A percentile compares a stretch with the other conserved stretches of the same genome.
These are phyloP conservation scores for Podaxis mareebaensis DNA, from an alignment of 768 basidiomycete species.

Conservation along the genomic window DNA sequence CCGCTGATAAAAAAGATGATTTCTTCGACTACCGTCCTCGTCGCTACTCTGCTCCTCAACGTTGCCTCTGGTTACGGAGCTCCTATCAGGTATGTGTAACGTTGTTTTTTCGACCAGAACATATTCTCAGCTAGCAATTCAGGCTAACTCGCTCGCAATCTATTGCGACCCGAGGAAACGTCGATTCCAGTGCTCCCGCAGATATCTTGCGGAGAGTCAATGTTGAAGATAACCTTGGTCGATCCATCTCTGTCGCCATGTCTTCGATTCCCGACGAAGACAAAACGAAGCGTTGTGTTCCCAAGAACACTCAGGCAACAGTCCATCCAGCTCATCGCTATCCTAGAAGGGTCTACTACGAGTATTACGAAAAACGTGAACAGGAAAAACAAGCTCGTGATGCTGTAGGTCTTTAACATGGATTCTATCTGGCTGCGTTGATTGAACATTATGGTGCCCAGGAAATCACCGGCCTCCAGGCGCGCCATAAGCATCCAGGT, in stretches of 20 bases:
- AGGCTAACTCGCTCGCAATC: conserved; percentile 30
- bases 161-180: conserved; percentile 27
- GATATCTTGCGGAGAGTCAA: conserved; percentile 30
- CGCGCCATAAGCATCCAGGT: background rate
- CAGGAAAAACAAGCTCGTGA: background rate
- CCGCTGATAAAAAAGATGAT: conserved; percentile 37
- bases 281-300: background rate
- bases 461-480: background rate
- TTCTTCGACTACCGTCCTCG: conserved; percentile 35
- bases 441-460: background rate
- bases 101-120: background rate
- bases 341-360: conserved; percentile 14
- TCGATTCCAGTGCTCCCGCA: conserved; percentile 23
- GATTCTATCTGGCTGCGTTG: background rate
- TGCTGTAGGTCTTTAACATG: background rate
- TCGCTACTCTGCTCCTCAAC: conserved; percentile 40
- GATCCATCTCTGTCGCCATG: conserved; percentile 17
- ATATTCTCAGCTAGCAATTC: background rate
- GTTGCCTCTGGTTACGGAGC: conserved; percentile 37
- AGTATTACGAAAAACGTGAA: conserved; percentile 17
- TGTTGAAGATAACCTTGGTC: conserved; percentile 24
- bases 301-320: background rate
- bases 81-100: conserved; percentile 35
- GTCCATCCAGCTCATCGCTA: conserved; percentile 2
- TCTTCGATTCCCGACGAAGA: conserved; percentile 6